Conservation (phyloP, 768 basidiomycete genomes). For the Amanita rubescens region DNA sequence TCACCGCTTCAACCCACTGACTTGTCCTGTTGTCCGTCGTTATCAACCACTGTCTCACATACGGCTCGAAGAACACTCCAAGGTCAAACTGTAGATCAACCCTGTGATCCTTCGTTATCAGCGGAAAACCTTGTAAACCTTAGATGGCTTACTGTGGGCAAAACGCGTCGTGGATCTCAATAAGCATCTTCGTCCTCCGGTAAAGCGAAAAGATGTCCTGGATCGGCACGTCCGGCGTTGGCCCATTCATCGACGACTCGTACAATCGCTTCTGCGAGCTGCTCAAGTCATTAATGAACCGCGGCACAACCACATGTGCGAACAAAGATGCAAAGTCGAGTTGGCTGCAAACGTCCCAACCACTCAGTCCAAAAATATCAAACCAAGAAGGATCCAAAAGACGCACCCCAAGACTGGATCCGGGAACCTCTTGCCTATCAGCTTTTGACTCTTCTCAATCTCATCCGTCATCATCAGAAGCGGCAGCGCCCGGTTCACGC, state of each 20-base stretch:
- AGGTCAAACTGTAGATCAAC: slow-evolving; percentile 59
- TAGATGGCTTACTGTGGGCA: slow-evolving; percentile 55
- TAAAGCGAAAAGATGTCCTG: slow-evolving; percentile 89
- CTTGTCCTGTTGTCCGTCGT: slow-evolving; percentile 85
- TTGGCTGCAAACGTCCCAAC: slow-evolving; percentile 32
- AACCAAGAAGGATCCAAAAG: background rate
- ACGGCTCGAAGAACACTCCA: slow-evolving; percentile 75
- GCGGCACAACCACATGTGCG: slow-evolving; percentile 61
- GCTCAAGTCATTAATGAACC: slow-evolving; percentile 59
- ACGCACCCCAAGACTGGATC: slow-evolving; percentile 74
- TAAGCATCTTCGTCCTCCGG: slow-evolving; percentile 62
- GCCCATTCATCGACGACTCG: slow-evolving; percentile 80
- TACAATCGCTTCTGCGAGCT: slow-evolving; percentile 65
- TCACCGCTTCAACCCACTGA: slow-evolving; percentile 89
- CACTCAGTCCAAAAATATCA: slow-evolving; percentile 3
- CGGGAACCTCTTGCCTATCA: slow-evolving; percentile 80
- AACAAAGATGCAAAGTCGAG: slow-evolving; percentile 72
- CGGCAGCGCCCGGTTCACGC: slow-evolving; percentile 76
- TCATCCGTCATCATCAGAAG: slow-evolving; percentile 82
- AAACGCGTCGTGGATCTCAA: slow-evolving; percentile 80
- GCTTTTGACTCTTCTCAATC: slow-evolving; percentile 79
- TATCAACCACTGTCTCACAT: slow-evolving; percentile 83
- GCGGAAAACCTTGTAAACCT: background rate
- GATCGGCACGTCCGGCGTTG: slow-evolving; percentile 81
- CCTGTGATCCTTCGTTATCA: slow-evolving; percentile 24